phyloP scores from a whole-genome alignment of 495 filamentous ascomycete species.

The Penicillium nucicola region DNA sequence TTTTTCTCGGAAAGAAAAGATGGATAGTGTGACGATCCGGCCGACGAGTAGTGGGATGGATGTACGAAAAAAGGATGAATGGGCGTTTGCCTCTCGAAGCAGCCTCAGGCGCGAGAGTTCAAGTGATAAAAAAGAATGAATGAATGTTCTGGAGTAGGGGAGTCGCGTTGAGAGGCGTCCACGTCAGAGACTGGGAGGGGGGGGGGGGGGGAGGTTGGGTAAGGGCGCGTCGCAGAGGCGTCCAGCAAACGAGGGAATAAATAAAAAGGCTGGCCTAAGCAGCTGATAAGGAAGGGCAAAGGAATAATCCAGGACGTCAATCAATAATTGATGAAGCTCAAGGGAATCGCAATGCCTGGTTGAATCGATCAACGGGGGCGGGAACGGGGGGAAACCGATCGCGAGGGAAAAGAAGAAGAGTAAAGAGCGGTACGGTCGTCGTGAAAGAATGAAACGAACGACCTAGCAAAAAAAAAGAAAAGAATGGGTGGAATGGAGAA shows the following conservation, averaged over 20 bases:
- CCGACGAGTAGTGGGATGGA: constrained; percentile 3
- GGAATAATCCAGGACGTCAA: constrained; percentile 6
- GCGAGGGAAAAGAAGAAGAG: constrained; percentile 26
- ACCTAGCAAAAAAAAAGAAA: constrained; percentile 25
- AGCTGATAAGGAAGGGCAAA: constrained; percentile 28
- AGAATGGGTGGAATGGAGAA: constrained; percentile 21
- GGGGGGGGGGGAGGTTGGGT: constrained; percentile 28
- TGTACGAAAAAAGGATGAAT: constrained; percentile 14
- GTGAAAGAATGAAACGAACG: constrained; percentile 47
- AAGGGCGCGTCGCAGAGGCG: constrained; percentile 46
- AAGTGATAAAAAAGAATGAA: constrained; percentile 24
- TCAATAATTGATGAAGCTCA: constrained; percentile 3
- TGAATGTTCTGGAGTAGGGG: constrained; percentile 26
- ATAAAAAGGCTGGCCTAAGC: constrained; percentile 43
- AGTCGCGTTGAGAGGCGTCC: constrained; percentile 17
- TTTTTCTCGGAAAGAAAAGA: constrained; percentile 7
- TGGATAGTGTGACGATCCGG: constrained; percentile 7
- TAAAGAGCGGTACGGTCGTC: constrained; percentile 32
- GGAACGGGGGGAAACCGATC: constrained; percentile 24
- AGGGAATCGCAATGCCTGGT: constrained; percentile 18
- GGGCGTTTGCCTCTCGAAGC: constrained; percentile 33
- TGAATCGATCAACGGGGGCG: constrained; percentile 30
- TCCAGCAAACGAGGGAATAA: constrained; percentile 23
- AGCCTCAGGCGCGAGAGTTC: constrained; percentile 43
- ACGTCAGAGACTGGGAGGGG: constrained; percentile 26